These are phyloP conservation scores for Mortierella sp. DNA, from an alignment of 371 early-diverging fungal genomes.

Conservation along the genomic window DNA sequence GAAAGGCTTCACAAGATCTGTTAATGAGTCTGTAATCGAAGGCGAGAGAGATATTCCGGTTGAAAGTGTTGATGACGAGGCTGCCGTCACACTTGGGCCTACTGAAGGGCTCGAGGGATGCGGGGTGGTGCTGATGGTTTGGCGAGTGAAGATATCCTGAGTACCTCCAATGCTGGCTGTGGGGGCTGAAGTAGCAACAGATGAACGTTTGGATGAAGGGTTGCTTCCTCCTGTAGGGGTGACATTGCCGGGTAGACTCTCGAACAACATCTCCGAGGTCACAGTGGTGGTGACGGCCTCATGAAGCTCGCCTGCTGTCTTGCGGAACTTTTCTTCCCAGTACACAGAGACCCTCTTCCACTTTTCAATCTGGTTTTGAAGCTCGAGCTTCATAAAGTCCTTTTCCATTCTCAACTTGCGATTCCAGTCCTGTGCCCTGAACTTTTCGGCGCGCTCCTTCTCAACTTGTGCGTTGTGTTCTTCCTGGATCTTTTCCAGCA, in stretches of 20 bases:
- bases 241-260: conserved; percentile 1
- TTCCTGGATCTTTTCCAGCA: conserved; percentile 50
- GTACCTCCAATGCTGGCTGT: background rate
- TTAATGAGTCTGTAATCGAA: conserved; percentile 32
- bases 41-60: background rate
- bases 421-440: conserved; percentile 53
- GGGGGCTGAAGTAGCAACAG: conserved; percentile 24
- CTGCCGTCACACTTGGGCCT: background rate
- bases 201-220: conserved; percentile 23
- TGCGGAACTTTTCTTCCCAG: conserved; percentile 55
- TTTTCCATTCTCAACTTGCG: conserved; percentile 53
- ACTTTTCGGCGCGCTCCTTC: conserved; percentile 40
- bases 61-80: background rate
- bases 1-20: conserved; percentile 50
- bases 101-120: background rate
- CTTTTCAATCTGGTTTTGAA: conserved; percentile 52
- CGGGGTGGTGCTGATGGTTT: background rate
- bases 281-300: conserved; percentile 37
- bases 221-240: background rate
- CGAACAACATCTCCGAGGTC: conserved; percentile 37
- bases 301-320: conserved; percentile 43
- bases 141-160: conserved; percentile 8
- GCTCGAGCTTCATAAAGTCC: conserved; percentile 52
- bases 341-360: conserved; percentile 50
- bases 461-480: conserved; percentile 49